A percentile compares a stretch with the other conserved stretches of the same genome.
These are phyloP conservation scores for Fistulinella cinereoalba DNA, from an alignment of 1,284 basidiomycete genomes.

Conservation along the genomic window DNA sequence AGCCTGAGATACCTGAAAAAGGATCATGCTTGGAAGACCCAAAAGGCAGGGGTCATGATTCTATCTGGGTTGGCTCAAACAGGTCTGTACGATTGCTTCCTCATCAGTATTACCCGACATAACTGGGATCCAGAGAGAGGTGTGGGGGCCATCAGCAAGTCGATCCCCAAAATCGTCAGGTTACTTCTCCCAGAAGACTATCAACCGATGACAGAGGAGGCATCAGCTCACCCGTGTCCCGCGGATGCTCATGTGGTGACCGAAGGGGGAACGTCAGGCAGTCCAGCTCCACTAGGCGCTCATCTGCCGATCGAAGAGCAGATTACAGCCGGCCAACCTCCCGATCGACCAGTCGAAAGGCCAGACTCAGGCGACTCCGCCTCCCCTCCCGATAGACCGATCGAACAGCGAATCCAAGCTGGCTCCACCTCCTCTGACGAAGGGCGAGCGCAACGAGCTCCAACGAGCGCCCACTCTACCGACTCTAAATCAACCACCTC, in stretches of 20 bases:
- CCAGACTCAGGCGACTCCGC: too few relatives aligned
- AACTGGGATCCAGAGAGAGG: conserved; percentile 18
- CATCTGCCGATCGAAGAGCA: not conserved
- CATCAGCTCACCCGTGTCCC: not conserved
- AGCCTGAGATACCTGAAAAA: conserved; percentile 13
- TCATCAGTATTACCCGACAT: not conserved
- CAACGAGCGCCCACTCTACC: not conserved
- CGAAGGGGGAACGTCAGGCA: not conserved
- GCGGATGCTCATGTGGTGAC: not conserved
- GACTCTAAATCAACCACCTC: not conserved
- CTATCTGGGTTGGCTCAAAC: conserved; percentile 25
- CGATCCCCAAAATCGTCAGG: conserved; percentile 12
- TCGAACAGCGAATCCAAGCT: not conserved
- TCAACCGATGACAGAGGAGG: not conserved
- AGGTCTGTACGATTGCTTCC: not conserved
- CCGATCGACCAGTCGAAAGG: not conserved
- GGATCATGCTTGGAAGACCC: conserved; percentile 13
- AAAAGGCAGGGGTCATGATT: conserved; percentile 26
- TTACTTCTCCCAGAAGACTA: conserved; percentile 20
- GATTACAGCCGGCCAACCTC: too few relatives aligned
- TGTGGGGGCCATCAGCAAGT: conserved; percentile 4
- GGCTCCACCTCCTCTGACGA: not conserved
- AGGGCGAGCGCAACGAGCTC: not conserved
- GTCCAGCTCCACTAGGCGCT: not conserved
- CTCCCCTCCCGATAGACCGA: too few relatives aligned